Conservation (phyloP, 1,284 basidiomycete genomes). For the Afroboletus lepidellus region DNA sequence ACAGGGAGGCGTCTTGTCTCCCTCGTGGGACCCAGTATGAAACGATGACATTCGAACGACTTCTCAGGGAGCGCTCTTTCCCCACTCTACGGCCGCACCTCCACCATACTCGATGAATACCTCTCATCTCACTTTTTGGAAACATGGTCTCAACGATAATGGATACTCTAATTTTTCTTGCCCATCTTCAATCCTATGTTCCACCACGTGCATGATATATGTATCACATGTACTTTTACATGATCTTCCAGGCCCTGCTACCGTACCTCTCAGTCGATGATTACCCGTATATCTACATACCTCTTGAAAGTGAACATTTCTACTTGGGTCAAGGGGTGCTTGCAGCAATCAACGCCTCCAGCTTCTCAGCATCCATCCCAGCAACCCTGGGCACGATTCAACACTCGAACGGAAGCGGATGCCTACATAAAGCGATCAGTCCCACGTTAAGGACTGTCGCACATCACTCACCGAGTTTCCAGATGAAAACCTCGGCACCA, state of each 20-base stretch:
- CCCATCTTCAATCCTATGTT: background rate
- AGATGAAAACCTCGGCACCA: conserved; percentile 4
- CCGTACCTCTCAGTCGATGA: too few relatives aligned
- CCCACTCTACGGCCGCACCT: background rate
- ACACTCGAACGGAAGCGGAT: conserved; percentile 9
- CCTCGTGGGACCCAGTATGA: background rate
- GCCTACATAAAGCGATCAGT: background rate
- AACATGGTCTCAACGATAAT: background rate
- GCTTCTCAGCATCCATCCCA: conserved; percentile 1
- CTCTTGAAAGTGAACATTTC: too few relatives aligned
- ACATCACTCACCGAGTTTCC: conserved; percentile 6
- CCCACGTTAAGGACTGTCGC: too few relatives aligned
- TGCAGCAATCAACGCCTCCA: conserved; percentile 11
- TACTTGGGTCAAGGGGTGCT: conserved; percentile 4
- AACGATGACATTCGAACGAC: background rate
- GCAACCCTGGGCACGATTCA: conserved; percentile 14
- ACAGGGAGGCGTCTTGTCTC: background rate
- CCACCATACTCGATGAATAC: background rate
- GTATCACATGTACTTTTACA: background rate
- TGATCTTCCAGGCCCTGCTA: too few relatives aligned
- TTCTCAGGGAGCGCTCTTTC: background rate
- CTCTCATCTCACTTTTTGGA: background rate
- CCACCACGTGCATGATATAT: background rate
- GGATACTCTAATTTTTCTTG: background rate
- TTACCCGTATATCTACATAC: background rate